Base-by-base conservation (phyloP, 1,139 yeast species). In the Hansenula sp. region DNA sequence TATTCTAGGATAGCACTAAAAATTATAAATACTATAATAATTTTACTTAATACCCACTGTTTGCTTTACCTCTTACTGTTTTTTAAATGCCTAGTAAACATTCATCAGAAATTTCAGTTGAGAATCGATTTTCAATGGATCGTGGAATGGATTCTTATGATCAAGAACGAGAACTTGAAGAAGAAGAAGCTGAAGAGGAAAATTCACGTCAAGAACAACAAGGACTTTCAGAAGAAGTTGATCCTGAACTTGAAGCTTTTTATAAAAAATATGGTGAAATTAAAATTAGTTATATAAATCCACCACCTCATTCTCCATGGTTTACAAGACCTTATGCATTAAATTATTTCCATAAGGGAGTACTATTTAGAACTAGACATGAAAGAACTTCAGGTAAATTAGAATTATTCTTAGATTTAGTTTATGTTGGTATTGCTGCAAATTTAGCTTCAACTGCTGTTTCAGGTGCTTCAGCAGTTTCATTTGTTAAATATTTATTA, bases 381-480 rank as follows among this genome's bases (percentile, higher is more conserved):
- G 85, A 79, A 53, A 59, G 86, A 31, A 58, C 68, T 0, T 68
- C 79, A 7, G 67, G 73, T 1, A 71, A 70, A 39, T 67, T 75
- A 14, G 86, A 80, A 52, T 67, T 80, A 57, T 80, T 80, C 49
- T 59, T 79, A 38, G 86, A 80, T 56, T 68, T 80, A 60, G 62
- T 79, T 51, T 79, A 79, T 50, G 86, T 79, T 47, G 86, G 84
- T 3, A 74, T 80, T 39, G 76, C 78, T 27, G 77, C 84, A 27
- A 77, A 77, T 45, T 61, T 79, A 42, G 85, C 86, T 0, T 69
- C 76, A 2, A 61, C 60, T 34, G 83, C 82, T 0, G 67, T 75
- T 13, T 76, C 72, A 43, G 57, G 69, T 19, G 79, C 81, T 17
- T 59, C 69, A 29, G 79, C 80, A 29, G 57, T 55, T 4, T 63